Percentiles rank a stretch among this genome's conserved stretches.
phyloP scores from a whole-genome alignment of 2,329 filamentous ascomycete species.

The Orbilia quercus region DNA sequence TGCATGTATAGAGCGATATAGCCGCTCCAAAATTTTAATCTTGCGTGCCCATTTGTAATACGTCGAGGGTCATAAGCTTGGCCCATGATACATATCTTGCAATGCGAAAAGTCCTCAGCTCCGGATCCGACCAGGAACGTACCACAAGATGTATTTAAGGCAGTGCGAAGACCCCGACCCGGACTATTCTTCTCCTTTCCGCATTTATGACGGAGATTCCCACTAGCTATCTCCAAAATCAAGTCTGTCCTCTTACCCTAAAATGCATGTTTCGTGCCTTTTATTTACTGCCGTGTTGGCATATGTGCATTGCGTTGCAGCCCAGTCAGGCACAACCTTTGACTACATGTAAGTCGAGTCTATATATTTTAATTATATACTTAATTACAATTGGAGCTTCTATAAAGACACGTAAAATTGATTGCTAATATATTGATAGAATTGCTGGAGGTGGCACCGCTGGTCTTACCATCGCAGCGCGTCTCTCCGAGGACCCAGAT shows the following conservation, averaged over 20 bases:
- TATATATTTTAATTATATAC: too few species aligned
- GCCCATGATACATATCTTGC: too few species aligned
- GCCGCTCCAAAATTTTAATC: neutral
- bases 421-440: constrained; percentile 56
- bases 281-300: constrained; percentile 3
- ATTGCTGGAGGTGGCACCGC: constrained; percentile 61
- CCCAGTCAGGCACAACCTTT: constrained; percentile 28
- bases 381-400: too few species aligned
- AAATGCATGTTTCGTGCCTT: constrained; percentile 31
- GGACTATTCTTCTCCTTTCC: constrained; percentile 29
- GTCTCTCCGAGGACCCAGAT: constrained; percentile 60
- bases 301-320: constrained; percentile 20
- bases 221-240: neutral
- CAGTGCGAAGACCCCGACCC: constrained; percentile 7
- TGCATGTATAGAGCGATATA: neutral
- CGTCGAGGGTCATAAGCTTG: too few species aligned
- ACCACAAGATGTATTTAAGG: neutral
- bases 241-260: neutral
- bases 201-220: neutral
- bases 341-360: constrained; percentile 42
- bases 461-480: constrained; percentile 60
- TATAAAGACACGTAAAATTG: neutral
- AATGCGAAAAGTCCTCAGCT: too few species aligned
- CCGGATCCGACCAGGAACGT: neutral
- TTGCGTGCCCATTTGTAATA: too few species aligned